Evolutionary conservation across 192 early-diverging fungal genomes (phyloP), one percentile per base, ranked within the genome.

Genomic region (Neocallimastix lanati): DNA sequence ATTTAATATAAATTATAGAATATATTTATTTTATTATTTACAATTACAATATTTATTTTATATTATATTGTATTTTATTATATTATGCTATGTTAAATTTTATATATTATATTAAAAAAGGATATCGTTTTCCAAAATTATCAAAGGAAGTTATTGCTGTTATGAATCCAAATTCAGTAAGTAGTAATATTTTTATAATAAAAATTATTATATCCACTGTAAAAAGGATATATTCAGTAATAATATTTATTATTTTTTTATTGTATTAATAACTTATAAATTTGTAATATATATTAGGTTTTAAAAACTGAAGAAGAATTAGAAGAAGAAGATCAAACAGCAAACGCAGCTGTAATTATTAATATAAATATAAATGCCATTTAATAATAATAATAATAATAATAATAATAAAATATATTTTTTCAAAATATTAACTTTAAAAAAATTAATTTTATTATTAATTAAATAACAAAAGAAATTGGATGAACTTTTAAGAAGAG

Each of bases 401-500:
- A 81, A 30, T 11, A 77, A 36, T 28, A 18, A 2, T 76, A 38
- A 37, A 25, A 35, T 78, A n/a, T 29, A 78, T 13, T 25, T n/a
- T 79, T 37, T 6, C 11, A 76, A 6, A 76, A 76, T 6, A 78
- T 6, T 28, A 33, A 11, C 13, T 29, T 80, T 29, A 13, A n/a
- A n/a, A n/a, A n/a, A n/a, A n/a, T n/a, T n/a, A n/a, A n/a, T n/a
- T n/a, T 82, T 33, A 33, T 6, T 50, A 21, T 50, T 16, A 21
- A 4, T 21, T 50, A 21, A 21, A 21, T 50, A 21, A 21, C 25
- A n/a, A 67, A 27, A 94, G 85, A 99, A 97, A 91, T 82, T 99
- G 80, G 95, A 99, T 87, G 98, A 98, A 81, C 88, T 99, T 36
- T 90, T 99, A 76, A 91, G 98, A 13, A 85, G 95, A n/a, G 97